Percentiles rank a stretch among this genome's conserved stretches.
Conservation (phyloP, 75 land plant genomes). For the Cryptomeria japonica region DNA sequence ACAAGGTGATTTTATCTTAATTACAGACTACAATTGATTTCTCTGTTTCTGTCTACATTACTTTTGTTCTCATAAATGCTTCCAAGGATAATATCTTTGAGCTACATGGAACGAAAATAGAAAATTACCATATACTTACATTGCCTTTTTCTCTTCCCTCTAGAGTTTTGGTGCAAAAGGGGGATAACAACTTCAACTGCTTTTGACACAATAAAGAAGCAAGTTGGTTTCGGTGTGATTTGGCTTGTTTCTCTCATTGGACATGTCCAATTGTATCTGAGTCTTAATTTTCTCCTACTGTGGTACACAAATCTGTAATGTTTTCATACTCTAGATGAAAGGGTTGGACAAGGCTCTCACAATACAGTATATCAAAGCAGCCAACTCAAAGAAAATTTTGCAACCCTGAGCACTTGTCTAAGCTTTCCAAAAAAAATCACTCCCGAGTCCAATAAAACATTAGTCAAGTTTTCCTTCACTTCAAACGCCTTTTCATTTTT, state of each 20-base stretch:
- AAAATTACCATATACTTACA: no score
- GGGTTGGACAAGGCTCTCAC: neutral
- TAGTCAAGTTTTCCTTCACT: neutral
- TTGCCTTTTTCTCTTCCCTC: no score
- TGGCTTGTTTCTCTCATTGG: neutral
- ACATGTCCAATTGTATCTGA: neutral
- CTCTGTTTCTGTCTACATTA: no score
- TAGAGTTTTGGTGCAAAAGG: no score
- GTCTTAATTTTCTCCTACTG: neutral
- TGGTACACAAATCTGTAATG: neutral
- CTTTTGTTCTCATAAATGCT: no score
- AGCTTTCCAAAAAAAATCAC: neutral
- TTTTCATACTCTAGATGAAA: neutral
- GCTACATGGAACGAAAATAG: no score
- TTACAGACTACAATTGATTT: no score
- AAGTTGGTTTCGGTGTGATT: neutral
- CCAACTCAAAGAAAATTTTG: neutral
- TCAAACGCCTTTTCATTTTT: neutral
- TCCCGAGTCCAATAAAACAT: neutral
- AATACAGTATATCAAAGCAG: no score
- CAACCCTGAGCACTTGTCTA: neutral
- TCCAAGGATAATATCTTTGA: no score
- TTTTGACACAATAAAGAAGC: neutral
- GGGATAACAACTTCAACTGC: neutral
- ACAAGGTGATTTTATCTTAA: no score